Evolutionary conservation across 305 asterid genomes (phyloP), one percentile per base, ranked within the genome.

Genomic region (Fraxinus albicans): DNA sequence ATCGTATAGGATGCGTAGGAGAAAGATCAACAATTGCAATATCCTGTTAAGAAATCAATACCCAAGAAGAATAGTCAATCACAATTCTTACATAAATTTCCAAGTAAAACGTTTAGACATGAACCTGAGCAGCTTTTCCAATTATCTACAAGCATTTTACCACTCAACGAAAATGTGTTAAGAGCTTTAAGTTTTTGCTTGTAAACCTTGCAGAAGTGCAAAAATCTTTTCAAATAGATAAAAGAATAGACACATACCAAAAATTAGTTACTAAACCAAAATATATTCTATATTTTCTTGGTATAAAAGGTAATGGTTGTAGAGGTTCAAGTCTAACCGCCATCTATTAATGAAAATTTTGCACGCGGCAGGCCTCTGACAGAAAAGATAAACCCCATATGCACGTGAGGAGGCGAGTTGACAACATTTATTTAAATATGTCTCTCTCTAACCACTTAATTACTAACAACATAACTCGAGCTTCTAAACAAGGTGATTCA

Each of bases 1-100:
- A 83, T 65, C 95, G 89, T 77, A 92, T 89, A 34, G 95, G 94
- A 90, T 92, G 93, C 6, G 95, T 92, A 75, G 95, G 92, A 33
- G 95, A 87, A 80, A 92, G 94, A 63, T 92, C 91, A 44, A 87
- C 87, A 76, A 88, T 76, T 21, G 95, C 94, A 44, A 88, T 80
- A 73, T 92, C 92, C 95, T 92, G 89, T 33, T 73, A 50, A 55
- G 53, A 42, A 79, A 79, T 17, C 34, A 67, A 77, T 74, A 75
- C 44, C 38, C 63, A 34, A 47, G 31, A 29, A 40, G 55, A 79
- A 75, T 38, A 73, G 76, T 79, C 55, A 76, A 36, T 38, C 25
- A 80, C 0, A 60, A 60, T 17, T 55, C 21, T 55, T 55, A 19
- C 0, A 7, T 55, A 38, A 38, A 7, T 38, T 38, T 38, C 44